phyloP scores from a whole-genome alignment of 2,329 filamentous ascomycete genomes.

The Fusarium nanum region DNA sequence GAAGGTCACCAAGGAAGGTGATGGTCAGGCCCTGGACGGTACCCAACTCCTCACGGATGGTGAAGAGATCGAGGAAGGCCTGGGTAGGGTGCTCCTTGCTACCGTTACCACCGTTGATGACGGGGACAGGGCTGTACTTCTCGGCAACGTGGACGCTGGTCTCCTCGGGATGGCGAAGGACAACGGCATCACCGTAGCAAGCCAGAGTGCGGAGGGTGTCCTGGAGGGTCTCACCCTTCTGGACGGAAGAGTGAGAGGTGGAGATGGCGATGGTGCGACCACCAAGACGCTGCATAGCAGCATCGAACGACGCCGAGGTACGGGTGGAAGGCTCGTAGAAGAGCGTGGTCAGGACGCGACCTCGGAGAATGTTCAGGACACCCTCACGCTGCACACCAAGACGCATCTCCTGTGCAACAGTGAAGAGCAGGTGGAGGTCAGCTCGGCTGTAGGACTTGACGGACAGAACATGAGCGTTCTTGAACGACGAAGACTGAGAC shows the following conservation, averaged over 20 bases:
- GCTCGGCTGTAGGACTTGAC: constrained; percentile 89
- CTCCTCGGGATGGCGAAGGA: constrained; percentile 92
- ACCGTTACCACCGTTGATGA: constrained; percentile 98
- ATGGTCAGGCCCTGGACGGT: constrained; percentile 96
- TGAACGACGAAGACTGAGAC: constrained; percentile 82
- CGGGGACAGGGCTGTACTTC: constrained; percentile 88
- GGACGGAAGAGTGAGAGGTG: constrained; percentile 85
- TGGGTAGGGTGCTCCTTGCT: constrained; percentile 97
- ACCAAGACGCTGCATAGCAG: constrained; percentile 97
- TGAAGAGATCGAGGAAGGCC: constrained; percentile 97
- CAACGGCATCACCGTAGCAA: constrained; percentile 94
- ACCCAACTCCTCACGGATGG: constrained; percentile 95
- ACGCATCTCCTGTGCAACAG: constrained; percentile 97
- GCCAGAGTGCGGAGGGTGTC: constrained; percentile 94
- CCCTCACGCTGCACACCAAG: constrained; percentile 93
- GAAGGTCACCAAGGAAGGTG: constrained; percentile 93
- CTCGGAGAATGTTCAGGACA: constrained; percentile 86
- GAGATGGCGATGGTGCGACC: constrained; percentile 86
- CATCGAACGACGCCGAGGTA: constrained; percentile 95
- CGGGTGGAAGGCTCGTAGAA: constrained; percentile 98
- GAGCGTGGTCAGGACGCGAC: constrained; percentile 87
- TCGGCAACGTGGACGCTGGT: constrained; percentile 82
- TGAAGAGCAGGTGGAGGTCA: constrained; percentile 94
- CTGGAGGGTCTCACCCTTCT: constrained; percentile 94
- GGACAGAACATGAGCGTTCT: constrained; percentile 88